A percentile compares a stretch with the other conserved stretches of the same genome.
Conservation (phyloP, 129 eudicot genomes). For the Artemisia tridentata region DNA sequence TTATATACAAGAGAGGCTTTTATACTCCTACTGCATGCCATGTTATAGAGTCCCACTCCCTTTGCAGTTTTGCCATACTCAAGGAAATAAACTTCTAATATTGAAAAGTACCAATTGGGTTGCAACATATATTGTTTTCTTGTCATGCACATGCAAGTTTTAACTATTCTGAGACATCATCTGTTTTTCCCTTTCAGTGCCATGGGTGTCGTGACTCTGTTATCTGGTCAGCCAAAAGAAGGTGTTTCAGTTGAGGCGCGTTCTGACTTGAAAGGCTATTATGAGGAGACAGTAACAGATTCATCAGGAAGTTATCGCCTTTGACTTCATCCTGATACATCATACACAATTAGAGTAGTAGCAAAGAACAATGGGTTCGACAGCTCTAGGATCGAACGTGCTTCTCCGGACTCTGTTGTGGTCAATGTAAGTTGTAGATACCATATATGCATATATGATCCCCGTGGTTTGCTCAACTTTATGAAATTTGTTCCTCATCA, state of each 20-base stretch:
- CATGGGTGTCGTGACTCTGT: constrained; percentile 78
- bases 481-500: no score
- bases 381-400: constrained; percentile 67
- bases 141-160: not conserved
- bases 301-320: constrained; percentile 84
- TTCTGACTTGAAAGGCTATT: constrained; percentile 79
- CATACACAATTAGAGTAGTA: constrained; percentile 59
- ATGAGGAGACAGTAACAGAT: constrained; percentile 87
- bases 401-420: constrained; percentile 77
- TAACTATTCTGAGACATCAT: not conserved
- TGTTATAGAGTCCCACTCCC: no score
- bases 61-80: not conserved
- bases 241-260: constrained; percentile 92
- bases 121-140: not conserved
- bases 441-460: not conserved
- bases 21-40: no score
- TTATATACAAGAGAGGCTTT: no score
- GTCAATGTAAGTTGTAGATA: constrained; percentile 52
- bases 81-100: not conserved
- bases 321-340: constrained; percentile 81
- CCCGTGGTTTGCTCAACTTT: no score
- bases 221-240: constrained; percentile 91
- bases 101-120: not conserved
- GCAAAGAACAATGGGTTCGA: constrained; percentile 56
- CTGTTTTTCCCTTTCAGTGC: constrained; percentile 51